Evolutionary conservation across 108 stramenopile species (phyloP), one percentile per base, ranked within the genome.

Genomic region (Mediolabrus comicus): DNA sequence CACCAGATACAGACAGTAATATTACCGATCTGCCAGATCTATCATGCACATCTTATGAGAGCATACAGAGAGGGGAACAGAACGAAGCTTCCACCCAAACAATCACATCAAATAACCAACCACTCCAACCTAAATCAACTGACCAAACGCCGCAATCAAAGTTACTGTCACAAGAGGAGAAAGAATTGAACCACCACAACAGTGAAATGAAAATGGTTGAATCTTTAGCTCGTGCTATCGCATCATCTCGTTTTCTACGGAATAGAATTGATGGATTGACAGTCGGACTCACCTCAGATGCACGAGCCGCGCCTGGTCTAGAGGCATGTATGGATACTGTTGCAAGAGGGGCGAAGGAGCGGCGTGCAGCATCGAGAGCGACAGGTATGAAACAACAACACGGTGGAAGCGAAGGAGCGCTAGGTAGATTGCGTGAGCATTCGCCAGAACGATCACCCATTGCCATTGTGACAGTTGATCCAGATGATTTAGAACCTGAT

Each of bases 301-400:
- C 53, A 28, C 83, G 83, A 2, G 80, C 86, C 1, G 83, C 89
- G 26, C 89, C 89, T 8, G 89, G 86, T 19, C 38, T 90, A 9
- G 89, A 90, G 54, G 74, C 77, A 7, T 90, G 89, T 54, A 65
- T 81, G 71, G 63, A 90, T 49, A 83, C 86, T 13, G 75, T 90
- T 9, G 52, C 53, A 25, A 26, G 78, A 26, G 78, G 77, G 11
- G 72, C 71, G 13, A 68, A 59, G 58, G 85, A 87, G 27, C 59
- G 89, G 38, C 59, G 77, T 35, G 16, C 22, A 56, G 53, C 41
- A n/a, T 57, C 54, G 22, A 41, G 36, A 32, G 26, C 0, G 6
- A 17, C 28, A 25, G 46, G 32, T 3, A 29, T 43, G 53, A 16
- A 17, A 38, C 19, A 30, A 51, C 32, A 12, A 2, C 4, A 24